Conservation (phyloP, 139 green algal species). For the Closterium sp. region DNA sequence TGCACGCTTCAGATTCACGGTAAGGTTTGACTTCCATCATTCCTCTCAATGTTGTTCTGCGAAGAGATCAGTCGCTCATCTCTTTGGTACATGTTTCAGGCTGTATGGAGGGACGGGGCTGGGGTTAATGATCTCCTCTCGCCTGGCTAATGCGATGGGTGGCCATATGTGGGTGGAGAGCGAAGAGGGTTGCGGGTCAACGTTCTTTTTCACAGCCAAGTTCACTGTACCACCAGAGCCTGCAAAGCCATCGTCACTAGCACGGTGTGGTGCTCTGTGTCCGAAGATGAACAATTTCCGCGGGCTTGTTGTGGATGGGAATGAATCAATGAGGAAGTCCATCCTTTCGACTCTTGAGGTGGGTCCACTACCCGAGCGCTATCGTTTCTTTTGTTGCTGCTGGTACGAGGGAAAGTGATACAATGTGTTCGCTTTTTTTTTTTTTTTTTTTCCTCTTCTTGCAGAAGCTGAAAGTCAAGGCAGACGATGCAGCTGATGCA, state of each 20-base stretch:
- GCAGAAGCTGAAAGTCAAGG: not conserved
- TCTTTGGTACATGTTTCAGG: not conserved
- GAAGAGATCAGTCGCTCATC: no score
- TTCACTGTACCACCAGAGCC: not conserved
- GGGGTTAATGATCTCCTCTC: constrained; percentile 1
- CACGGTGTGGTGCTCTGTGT: not conserved
- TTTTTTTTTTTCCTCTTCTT: not conserved
- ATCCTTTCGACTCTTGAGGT: not conserved
- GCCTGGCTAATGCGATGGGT: constrained; percentile 11
- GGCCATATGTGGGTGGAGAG: constrained; percentile 30
- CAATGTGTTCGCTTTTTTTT: not conserved
- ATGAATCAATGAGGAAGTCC: not conserved
- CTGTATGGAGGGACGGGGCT: constrained; percentile 16
- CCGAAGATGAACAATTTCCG: not conserved
- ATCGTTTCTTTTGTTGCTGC: not conserved
- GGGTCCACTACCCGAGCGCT: not conserved
- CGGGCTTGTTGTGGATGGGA: not conserved
- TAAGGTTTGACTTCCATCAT: not conserved
- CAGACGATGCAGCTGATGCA: not conserved
- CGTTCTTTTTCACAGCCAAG: constrained; percentile 15
- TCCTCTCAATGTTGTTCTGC: not conserved
- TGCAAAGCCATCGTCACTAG: not conserved
- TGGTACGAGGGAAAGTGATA: not conserved
- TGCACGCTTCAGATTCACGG: constrained; percentile 32
- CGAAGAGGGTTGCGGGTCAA: constrained; percentile 11